Percentiles rank a stretch among this genome's conserved stretches.
Evolutionary conservation across 2,329 filamentous ascomycete species (phyloP).

Genomic region (Tolypocladium endophyticum): DNA sequence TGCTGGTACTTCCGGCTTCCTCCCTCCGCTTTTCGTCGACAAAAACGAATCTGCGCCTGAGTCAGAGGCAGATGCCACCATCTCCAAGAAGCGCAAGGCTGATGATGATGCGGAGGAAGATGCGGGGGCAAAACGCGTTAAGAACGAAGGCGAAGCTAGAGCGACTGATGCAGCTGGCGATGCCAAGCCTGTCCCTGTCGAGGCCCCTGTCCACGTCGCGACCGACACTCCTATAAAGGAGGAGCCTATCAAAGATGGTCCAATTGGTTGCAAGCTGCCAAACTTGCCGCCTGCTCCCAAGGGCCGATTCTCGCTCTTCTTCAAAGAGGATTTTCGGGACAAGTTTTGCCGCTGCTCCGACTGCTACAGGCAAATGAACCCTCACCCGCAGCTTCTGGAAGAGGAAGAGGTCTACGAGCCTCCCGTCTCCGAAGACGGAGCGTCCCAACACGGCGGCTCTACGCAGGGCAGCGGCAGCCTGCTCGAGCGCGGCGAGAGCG

Average conservation of each 20-base stretch:
- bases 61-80: neutral
- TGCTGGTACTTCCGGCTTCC: slow-evolving; percentile 68
- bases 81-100: slow-evolving; percentile 56
- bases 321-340: slow-evolving; percentile 68
- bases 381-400: slow-evolving; percentile 74
- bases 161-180: neutral
- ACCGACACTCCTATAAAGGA: slow-evolving; percentile 5
- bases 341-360: slow-evolving; percentile 69
- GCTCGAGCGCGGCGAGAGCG: slow-evolving; percentile 85
- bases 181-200: neutral
- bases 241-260: slow-evolving; percentile 5
- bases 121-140: slow-evolving; percentile 39
- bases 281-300: slow-evolving; percentile 45
- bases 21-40: slow-evolving; percentile 54
- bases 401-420: slow-evolving; percentile 94
- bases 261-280: slow-evolving; percentile 45
- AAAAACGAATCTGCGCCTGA: slow-evolving; percentile 4
- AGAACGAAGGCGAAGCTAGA: slow-evolving; percentile 24
- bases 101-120: slow-evolving; percentile 36
- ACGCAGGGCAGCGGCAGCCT: slow-evolving; percentile 69
- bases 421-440: slow-evolving; percentile 59
- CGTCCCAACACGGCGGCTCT: slow-evolving; percentile 42
- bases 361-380: slow-evolving; percentile 66
- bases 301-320: slow-evolving; percentile 68
- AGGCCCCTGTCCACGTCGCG: slow-evolving; percentile 2